Base-by-base conservation (phyloP, 768 basidiomycete genomes). In the Pholiota conissans region DNA sequence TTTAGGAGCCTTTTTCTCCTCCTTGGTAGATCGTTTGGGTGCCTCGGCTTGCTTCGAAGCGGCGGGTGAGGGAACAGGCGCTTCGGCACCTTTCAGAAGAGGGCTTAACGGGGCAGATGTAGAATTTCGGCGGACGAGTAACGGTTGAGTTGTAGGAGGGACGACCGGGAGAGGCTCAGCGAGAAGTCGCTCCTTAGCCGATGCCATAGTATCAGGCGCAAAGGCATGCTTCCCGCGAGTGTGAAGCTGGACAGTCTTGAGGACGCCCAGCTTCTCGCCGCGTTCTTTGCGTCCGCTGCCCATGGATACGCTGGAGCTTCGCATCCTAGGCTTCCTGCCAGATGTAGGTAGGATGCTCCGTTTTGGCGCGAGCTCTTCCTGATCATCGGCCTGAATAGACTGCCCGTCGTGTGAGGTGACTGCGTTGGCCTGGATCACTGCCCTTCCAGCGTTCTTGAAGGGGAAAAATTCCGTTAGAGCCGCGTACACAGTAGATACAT, bases 341-440 rank as follows among this genome's bases (percentile, higher is more conserved):
- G 71, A 65, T 3, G 73, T 40, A 28, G 61, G 49, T 22, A 71
- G 53, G 22, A 70, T 58, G 0, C 73, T 68, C 30, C 75, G 71
- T 47, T 71, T 68, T 0, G 67, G 52, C 9, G 69, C 60, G 24
- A 70, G 55, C 0, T 91, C 88, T 0, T 89, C 84, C 20, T 65
- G 69, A 22, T 91, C 90, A 56, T 92, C 89, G 37, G 74, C 69
- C 62, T 84, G 77, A 26, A 64, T 68, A 34, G 75, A 63, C 1
- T 73, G 63, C 13, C 75, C 75, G 61, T 90, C 88, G 37, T 83
- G 76, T 1, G 82, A 76, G 7, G 83, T 78, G 1, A 84, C 74
- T 1, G 84, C 75, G 61, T 87, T 88, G 10, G 86, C 89, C 51
- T 91, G 90, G 1, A 88, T 87, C 18, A 90, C 80, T 49, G 88